Conservation (phyloP, 768 basidiomycete species). For the Coprinopsis sp. region DNA sequence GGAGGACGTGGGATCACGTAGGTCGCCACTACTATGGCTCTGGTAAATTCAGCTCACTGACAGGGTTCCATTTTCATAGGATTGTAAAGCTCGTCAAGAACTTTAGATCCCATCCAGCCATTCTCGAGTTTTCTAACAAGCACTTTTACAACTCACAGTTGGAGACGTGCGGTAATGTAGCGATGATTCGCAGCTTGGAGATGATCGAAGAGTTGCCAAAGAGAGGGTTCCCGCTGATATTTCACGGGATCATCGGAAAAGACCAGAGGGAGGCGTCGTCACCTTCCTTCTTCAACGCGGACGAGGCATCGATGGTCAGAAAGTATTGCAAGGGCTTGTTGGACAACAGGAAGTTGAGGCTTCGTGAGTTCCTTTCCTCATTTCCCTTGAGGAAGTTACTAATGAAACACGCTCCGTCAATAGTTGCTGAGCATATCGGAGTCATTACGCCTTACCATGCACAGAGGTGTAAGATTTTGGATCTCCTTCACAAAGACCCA, state of each 20-base stretch:
- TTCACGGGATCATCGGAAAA: constrained; percentile 50
- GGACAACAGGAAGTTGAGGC: constrained; percentile 31
- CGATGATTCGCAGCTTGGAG: constrained; percentile 35
- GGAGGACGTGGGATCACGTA: constrained; percentile 34
- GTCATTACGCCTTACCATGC: constrained; percentile 68
- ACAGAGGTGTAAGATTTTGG: constrained; percentile 50
- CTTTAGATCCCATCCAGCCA: constrained; percentile 51
- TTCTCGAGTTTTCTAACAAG: constrained; percentile 54
- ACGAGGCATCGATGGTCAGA: constrained; percentile 49
- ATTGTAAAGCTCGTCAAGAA: constrained; percentile 59
- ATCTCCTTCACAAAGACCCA: constrained; percentile 26
- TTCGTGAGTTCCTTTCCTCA: constrained; percentile 31
- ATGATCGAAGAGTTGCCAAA: constrained; percentile 34
- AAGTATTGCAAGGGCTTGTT: constrained; percentile 36
- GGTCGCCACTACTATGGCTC: constrained; percentile 10
- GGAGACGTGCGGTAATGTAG: constrained; percentile 38
- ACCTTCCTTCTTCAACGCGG: constrained; percentile 62
- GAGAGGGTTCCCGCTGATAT: constrained; percentile 50
- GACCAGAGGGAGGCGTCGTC: constrained; percentile 52
- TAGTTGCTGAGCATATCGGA: constrained; percentile 47
- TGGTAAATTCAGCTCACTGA: neutral
- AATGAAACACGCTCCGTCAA: neutral
- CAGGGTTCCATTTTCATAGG: constrained; percentile 22
- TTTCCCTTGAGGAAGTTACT: neutral
- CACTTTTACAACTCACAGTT: constrained; percentile 53